Base-by-base conservation (phyloP, 1,284 basidiomycete genomes). In the Malassezia globosa region DNA sequence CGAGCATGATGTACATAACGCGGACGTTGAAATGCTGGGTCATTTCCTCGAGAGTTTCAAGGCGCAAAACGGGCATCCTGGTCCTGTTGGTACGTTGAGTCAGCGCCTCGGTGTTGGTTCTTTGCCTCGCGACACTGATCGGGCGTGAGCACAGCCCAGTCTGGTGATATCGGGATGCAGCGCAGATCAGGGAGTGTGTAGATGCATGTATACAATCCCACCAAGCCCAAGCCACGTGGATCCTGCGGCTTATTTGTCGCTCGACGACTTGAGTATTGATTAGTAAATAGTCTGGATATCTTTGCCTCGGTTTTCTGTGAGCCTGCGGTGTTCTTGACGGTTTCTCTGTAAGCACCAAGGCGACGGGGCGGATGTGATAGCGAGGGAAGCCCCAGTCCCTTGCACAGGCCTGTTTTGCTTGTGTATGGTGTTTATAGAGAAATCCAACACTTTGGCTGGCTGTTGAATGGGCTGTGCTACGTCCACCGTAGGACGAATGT, bases 91-190 rank as follows among this genome's bases (percentile, higher is more conserved):
- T 68, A 43, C 61, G 69, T 42, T 68, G 57, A 45, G 71, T 63
- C 46, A 74, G 63, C 49, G 72, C 72, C 45, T 72, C 62, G 46
- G 63, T 57, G 51, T 72, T 60, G 13, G 66, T 64, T 6, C 65
- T 65, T 14, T 68, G 58, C 37, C 63, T 6, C 39, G 41, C 39
- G 50, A 46, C 23, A 54, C 60, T 60, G 63, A 37, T 6, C n/a
- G n/a, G n/a, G n/a, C n/a, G n/a, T n/a, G n/a, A n/a, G n/a, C n/a
- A n/a, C n/a, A n/a, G n/a, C n/a, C 13, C n/a, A n/a, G n/a, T n/a
- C n/a, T n/a, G n/a, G n/a, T n/a, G 10, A 31, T 10, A 31, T 8
- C 29, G 29, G 29, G 10, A 31, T 8, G 29, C n/a, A 31, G 29
- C n/a, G n/a, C n/a, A n/a, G n/a, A n/a, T n/a, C n/a, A n/a, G n/a